Base-by-base conservation (phyloP, 164 flowering plant species). In the Magnolia sinica region DNA sequence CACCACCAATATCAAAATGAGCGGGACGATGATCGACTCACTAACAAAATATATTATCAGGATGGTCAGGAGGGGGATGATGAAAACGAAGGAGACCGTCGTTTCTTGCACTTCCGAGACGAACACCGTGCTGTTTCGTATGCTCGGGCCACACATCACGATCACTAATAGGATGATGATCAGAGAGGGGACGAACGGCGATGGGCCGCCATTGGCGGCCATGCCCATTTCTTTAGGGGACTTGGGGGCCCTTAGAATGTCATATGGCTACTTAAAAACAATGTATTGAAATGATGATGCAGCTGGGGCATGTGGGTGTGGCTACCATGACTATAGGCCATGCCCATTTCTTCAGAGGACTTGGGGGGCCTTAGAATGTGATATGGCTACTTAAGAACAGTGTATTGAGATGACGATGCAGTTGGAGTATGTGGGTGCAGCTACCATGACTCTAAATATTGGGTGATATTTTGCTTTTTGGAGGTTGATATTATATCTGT, bases 121-220 rank as follows among this genome's bases (percentile, higher is more conserved):
- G 13, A 72, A 14, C 1, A 72, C 19, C 18, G 64, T 8, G 59
- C 51, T 79, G 22, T 80, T 83, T 37, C 77, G 7, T 18, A 85
- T 4, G 58, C 50, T 55, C 9, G 85, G 85, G 3, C 85, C 84
- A 50, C 49, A 81, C 31, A 82, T 74, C 20, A 77, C 50, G 66
- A 81, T 2, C 3, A 81, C 80, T 20, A 85, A 64, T 1, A 65
- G 79, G 13, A 81, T 83, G 66, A 88, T 76, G 68, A 88, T 50
- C 20, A 88, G 29, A 66, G 77, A 83, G 0, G 88, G 91, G 8
- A 88, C 73, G 55, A 87, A 19, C 13, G 89, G 87, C 11, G 91
- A 88, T 27, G 89, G 91, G n/a, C 89, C 85, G 4, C 64, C 24
- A 7, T 20, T 49, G 13, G 61, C 61, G 18, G 61, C 76, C 74